Percentiles rank a stretch among this genome's conserved stretches.
phyloP scores from a whole-genome alignment of 1,284 basidiomycete genomes.

The Hymenochaete sp. region DNA sequence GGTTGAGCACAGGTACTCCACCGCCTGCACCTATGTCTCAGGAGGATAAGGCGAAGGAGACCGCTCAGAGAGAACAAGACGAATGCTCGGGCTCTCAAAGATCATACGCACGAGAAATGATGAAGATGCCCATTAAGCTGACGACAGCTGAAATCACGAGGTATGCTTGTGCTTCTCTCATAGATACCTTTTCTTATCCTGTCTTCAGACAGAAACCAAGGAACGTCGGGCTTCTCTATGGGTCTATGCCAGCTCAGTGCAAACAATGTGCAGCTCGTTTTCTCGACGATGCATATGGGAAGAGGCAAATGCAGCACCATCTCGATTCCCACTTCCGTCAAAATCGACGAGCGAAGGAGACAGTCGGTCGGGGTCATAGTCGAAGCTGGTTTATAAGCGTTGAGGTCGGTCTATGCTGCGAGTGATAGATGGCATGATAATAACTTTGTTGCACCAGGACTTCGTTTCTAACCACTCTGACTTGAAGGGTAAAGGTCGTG shows the following conservation, averaged over 20 bases:
- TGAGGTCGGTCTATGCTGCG: constrained; percentile 54
- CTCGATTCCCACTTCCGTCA: constrained; percentile 97
- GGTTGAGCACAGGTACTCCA: constrained; percentile 18
- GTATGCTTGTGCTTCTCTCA: constrained; percentile 31
- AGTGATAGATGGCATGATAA: constrained; percentile 1
- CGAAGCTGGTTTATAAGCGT: constrained; percentile 84
- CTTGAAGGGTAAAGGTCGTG: constrained; percentile 40
- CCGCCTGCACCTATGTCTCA: constrained; percentile 35
- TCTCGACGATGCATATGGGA: constrained; percentile 60
- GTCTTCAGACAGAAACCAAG: constrained; percentile 49
- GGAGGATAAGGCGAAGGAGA: constrained; percentile 26
- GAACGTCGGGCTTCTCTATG: constrained; percentile 62
- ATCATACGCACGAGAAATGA: constrained; percentile 63
- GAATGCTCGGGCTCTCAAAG: constrained; percentile 42
- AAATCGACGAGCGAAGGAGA: constrained; percentile 81
- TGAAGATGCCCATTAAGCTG: constrained; percentile 62
- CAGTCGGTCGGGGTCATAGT: constrained; percentile 75
- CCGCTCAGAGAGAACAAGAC: constrained; percentile 30
- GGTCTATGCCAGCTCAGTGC: constrained; percentile 75
- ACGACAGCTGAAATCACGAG: constrained; percentile 65
- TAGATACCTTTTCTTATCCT: background rate
- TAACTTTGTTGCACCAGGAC: background rate
- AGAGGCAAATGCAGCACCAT: constrained; percentile 78
- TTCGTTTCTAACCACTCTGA: constrained; percentile 20
- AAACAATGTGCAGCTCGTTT: constrained; percentile 93